Evolutionary conservation across 78 protist genomes (phyloP).

Genomic region (Guillardia theta): DNA sequence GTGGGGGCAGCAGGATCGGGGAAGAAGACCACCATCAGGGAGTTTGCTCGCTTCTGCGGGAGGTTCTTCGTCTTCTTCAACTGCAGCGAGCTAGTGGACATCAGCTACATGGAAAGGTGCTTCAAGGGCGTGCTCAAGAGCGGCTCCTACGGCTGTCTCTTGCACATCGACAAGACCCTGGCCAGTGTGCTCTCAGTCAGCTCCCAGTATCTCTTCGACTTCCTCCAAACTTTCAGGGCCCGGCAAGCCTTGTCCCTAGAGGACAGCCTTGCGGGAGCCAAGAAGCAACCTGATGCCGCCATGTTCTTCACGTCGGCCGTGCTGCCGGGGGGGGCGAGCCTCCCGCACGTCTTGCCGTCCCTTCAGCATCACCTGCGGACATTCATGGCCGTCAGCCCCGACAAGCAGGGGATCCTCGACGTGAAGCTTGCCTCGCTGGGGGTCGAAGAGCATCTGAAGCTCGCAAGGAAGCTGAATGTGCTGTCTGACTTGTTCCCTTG

Average conservation of each 20-base stretch:
- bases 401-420: constrained; percentile 72
- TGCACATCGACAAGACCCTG: constrained; percentile 44
- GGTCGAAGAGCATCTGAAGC: constrained; percentile 50
- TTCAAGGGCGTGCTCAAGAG: constrained; percentile 81
- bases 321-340: too few relatives aligned
- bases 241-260: background rate
- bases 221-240: constrained; percentile 46
- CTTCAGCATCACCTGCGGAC: constrained; percentile 84
- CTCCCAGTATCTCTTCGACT: constrained; percentile 54
- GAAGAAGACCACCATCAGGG: constrained; percentile 80
- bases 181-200: constrained; percentile 83
- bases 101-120: constrained; percentile 62
- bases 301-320: constrained; percentile 78
- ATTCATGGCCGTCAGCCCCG: constrained; percentile 88
- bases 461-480: constrained; percentile 71
- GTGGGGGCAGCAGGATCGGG: constrained; percentile 92
- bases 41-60: constrained; percentile 72
- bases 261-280: constrained; percentile 42
- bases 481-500: constrained; percentile 76
- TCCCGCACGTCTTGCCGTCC: too few relatives aligned
- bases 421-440: constrained; percentile 81
- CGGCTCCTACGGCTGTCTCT: constrained; percentile 45
- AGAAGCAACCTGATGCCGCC: background rate
- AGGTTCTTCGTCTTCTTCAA: constrained; percentile 76
- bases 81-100: constrained; percentile 75